These are phyloP conservation scores for Syzygium grande DNA, from an alignment of 345 rosid genomes.

Conservation along the genomic window DNA sequence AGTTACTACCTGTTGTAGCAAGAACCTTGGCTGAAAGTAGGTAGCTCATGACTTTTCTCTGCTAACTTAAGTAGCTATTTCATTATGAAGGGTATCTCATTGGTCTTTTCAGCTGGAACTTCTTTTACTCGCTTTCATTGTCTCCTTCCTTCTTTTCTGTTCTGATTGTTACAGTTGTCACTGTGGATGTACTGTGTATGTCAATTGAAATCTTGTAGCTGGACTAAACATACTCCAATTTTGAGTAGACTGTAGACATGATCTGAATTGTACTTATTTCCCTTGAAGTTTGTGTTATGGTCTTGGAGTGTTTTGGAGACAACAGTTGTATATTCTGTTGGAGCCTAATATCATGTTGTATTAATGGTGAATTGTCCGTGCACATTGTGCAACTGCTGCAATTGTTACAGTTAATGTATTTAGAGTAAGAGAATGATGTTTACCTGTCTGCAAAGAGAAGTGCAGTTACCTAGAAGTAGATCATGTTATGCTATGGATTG, in stretches of 20 bases:
- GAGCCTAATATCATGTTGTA: not conserved
- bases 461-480: not conserved
- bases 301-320: not conserved
- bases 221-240: not conserved
- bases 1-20: not conserved
- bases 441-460: not conserved
- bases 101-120: not conserved
- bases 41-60: not conserved
- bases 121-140: not conserved
- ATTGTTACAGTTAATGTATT: not conserved
- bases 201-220: not conserved
- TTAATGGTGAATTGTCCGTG: not conserved
- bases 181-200: not conserved
- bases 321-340: not conserved
- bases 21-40: not conserved
- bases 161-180: not conserved
- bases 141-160: not conserved
- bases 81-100: not conserved
- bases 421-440: not conserved
- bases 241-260: not conserved
- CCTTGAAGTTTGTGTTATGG: not conserved
- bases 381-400: not conserved
- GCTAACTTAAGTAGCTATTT: not conserved
- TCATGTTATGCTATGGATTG: not conserved
- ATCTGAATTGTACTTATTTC: not conserved